A percentile compares a stretch with the other conserved stretches of the same genome.
Conservation (phyloP, 2,329 filamentous ascomycete genomes). For the Xylariaceae sp. region DNA sequence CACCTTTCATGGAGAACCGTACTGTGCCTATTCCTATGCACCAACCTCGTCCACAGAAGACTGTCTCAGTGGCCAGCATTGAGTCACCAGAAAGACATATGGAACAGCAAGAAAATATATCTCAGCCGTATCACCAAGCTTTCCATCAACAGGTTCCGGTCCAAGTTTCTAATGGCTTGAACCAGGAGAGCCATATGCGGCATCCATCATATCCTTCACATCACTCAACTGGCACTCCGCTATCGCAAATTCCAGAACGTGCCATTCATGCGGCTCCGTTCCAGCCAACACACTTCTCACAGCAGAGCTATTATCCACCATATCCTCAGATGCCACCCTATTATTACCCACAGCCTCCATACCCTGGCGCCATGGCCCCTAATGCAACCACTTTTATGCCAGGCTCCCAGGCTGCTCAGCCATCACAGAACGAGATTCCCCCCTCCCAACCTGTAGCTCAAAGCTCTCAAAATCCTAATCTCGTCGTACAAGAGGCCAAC, state of each 20-base stretch:
- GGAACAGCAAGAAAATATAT: constrained; percentile 47
- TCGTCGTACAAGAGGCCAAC: constrained; percentile 82
- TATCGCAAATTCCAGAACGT: constrained; percentile 89
- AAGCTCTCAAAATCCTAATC: constrained; percentile 50
- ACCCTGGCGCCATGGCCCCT: constrained; percentile 30
- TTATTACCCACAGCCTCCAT: constrained; percentile 60
- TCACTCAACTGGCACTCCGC: constrained; percentile 69
- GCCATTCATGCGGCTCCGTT: constrained; percentile 88
- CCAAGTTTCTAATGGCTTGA: constrained; percentile 58
- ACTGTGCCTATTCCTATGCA: constrained; percentile 68
- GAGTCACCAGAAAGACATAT: constrained; percentile 74
- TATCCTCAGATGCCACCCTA: constrained; percentile 60
- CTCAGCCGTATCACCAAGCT: constrained; percentile 63
- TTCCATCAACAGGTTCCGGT: constrained; percentile 94
- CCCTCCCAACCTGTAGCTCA: constrained; percentile 40
- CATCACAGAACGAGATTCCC: constrained; percentile 34
- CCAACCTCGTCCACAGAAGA: constrained; percentile 90
- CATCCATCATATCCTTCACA: constrained; percentile 68
- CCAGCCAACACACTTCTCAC: constrained; percentile 67
- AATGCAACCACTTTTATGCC: constrained; percentile 56
- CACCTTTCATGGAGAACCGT: constrained; percentile 54
- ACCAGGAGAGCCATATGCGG: constrained; percentile 59
- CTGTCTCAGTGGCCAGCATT: constrained; percentile 88
- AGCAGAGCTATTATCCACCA: constrained; percentile 55
- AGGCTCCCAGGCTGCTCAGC: constrained; percentile 43